Percentiles rank a stretch among this genome's conserved stretches.
Evolutionary conservation across 2,329 filamentous ascomycete genomes (phyloP).

Genomic region (Periconia sp.): DNA sequence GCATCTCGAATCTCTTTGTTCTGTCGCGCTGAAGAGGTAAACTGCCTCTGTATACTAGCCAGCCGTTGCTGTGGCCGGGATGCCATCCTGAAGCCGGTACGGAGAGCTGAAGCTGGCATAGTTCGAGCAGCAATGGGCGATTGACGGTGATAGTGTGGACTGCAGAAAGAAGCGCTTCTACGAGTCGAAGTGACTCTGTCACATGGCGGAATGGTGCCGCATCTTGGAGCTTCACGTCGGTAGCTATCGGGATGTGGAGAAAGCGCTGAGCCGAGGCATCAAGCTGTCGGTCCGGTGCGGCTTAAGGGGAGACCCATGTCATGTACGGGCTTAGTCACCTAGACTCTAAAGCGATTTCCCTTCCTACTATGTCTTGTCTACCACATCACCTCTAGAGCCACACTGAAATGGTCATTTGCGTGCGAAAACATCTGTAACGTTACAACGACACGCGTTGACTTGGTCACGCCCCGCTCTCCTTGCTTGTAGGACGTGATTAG

Average conservation of each 20-base stretch:
- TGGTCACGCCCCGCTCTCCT: no score
- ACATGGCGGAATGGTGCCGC: slow-evolving; percentile 39
- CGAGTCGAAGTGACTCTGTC: slow-evolving; percentile 28
- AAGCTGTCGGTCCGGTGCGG: slow-evolving; percentile 30
- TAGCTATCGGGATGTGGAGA: slow-evolving; percentile 33
- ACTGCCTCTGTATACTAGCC: slow-evolving; percentile 45
- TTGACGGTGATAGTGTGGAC: not conserved
- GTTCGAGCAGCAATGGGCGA: slow-evolving; percentile 7
- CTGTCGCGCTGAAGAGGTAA: slow-evolving; percentile 39
- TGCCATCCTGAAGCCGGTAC: slow-evolving; percentile 41
- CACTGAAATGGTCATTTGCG: no score
- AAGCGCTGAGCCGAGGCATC: slow-evolving; percentile 33
- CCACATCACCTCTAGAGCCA: no score
- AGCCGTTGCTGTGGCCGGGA: slow-evolving; percentile 45
- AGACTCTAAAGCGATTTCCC: not conserved
- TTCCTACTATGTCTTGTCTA: no score
- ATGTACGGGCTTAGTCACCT: not conserved
- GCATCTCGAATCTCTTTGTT: slow-evolving; percentile 80
- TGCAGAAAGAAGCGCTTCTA: slow-evolving; percentile 24
- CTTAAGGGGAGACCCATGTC: no score
- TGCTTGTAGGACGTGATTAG: no score
- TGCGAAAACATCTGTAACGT: no score
- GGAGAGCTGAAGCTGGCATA: slow-evolving; percentile 41
- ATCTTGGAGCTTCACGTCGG: slow-evolving; percentile 18
- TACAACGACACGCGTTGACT: no score